Percentiles rank a stretch among this genome's conserved stretches.
These are phyloP conservation scores for Kwoniella mangroviensis DNA, from an alignment of 768 basidiomycete species.

Conservation along the genomic window DNA sequence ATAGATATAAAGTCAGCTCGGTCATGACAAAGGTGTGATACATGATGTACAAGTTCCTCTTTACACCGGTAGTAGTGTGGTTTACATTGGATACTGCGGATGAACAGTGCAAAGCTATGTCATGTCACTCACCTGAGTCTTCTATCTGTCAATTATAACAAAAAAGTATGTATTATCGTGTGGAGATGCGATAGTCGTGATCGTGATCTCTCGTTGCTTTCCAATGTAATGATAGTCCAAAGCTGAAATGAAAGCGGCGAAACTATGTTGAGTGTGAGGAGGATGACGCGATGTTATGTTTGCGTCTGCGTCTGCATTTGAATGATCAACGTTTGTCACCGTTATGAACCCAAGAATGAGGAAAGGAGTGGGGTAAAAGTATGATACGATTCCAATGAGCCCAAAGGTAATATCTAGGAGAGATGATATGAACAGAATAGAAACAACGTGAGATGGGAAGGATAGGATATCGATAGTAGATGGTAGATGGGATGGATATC, in stretches of 20 bases:
- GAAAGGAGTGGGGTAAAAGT: neutral
- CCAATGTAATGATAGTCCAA: neutral
- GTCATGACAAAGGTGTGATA: neutral
- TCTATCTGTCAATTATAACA: neutral
- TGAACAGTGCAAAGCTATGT: constrained; percentile 5
- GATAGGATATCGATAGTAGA: neutral
- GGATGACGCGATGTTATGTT: constrained; percentile 4
- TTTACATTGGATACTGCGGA: neutral
- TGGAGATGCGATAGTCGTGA: too few species aligned
- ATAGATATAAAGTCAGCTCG: neutral
- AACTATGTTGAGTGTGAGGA: neutral
- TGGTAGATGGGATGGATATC: neutral
- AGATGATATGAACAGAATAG: neutral
- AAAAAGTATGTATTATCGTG: too few species aligned
- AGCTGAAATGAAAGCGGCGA: neutral
- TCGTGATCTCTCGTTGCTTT: too few species aligned
- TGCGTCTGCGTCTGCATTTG: neutral
- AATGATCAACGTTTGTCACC: neutral
- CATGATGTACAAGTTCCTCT: neutral
- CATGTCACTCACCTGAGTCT: neutral
- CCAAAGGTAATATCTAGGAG: neutral
- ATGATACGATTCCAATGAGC: neutral
- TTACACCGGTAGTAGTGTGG: neutral
- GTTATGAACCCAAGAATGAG: neutral
- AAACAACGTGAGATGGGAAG: neutral